phyloP scores from a whole-genome alignment of 371 early-diverging fungal species.

The Mortierella sp. region DNA sequence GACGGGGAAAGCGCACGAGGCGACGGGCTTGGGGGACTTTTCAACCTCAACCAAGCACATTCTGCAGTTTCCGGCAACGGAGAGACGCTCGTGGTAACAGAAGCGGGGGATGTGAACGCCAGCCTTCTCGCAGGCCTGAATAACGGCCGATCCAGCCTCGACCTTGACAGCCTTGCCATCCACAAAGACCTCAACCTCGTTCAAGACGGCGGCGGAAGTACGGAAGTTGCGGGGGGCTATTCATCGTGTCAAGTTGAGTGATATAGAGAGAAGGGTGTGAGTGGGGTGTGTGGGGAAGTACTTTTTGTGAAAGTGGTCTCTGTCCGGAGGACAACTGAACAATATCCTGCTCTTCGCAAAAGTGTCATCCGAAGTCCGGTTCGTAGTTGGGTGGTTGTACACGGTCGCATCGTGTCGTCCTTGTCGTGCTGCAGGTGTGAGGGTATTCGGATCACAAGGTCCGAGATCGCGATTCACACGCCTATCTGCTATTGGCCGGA shows the following conservation, averaged over 20 bases:
- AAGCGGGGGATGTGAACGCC: slow-evolving; percentile 95
- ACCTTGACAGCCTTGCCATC: slow-evolving; percentile 93
- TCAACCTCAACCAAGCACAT: slow-evolving; percentile 99
- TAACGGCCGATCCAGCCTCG: slow-evolving; percentile 94
- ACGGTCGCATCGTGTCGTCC: background rate
- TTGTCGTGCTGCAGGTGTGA: background rate
- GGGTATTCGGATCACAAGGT: slow-evolving; percentile 11
- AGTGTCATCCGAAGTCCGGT: background rate
- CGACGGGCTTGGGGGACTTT: slow-evolving; percentile 95
- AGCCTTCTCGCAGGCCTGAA: slow-evolving; percentile 97
- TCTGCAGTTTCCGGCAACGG: slow-evolving; percentile 98
- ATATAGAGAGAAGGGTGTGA: background rate
- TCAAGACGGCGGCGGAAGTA: slow-evolving; percentile 65
- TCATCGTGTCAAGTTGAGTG: background rate
- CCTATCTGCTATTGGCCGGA: background rate
- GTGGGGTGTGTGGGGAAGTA: background rate
- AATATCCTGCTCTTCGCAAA: background rate
- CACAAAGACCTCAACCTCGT: slow-evolving; percentile 89
- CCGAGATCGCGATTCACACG: slow-evolving; percentile 7
- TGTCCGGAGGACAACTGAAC: too few species aligned
- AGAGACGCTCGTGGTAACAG: slow-evolving; percentile 97
- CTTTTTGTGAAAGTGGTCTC: background rate
- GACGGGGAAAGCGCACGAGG: slow-evolving; percentile 98
- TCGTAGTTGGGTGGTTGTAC: background rate
- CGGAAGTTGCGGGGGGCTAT: slow-evolving; percentile 67